phyloP scores from a whole-genome alignment of 805 yeast species.

The Ogataea zsoltii region DNA sequence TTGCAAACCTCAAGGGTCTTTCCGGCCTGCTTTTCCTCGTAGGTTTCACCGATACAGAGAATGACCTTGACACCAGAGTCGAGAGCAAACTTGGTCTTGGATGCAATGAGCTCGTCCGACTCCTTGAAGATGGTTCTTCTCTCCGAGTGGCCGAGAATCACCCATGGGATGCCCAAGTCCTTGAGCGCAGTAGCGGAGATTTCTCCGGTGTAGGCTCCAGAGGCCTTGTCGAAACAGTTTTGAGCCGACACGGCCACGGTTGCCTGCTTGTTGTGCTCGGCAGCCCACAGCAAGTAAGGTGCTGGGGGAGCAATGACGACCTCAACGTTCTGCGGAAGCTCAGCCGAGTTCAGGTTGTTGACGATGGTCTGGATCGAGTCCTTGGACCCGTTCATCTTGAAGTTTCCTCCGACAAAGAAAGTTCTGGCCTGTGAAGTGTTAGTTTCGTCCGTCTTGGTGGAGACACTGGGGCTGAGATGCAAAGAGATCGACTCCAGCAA shows the following conservation, averaged over 20 bases:
- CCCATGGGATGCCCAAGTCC: constrained; percentile 94
- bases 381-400: constrained; percentile 96
- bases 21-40: constrained; percentile 91
- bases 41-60: constrained; percentile 96
- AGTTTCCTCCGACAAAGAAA: constrained; percentile 98
- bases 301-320: constrained; percentile 97
- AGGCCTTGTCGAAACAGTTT: constrained; percentile 81
- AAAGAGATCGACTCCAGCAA: constrained; percentile 20
- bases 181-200: constrained; percentile 82
- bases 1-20: constrained; percentile 82
- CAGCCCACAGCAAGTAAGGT: constrained; percentile 82
- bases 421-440: constrained; percentile 32
- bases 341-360: constrained; percentile 76
- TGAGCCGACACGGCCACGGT: constrained; percentile 87
- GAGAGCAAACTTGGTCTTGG: constrained; percentile 91
- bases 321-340: constrained; percentile 76
- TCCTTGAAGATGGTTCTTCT: constrained; percentile 94
- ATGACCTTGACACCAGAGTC: constrained; percentile 89
- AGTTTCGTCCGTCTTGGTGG: constrained; percentile 10
- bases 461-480: constrained; percentile 18
- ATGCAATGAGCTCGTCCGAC: constrained; percentile 86
- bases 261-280: constrained; percentile 61
- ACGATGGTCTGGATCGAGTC: constrained; percentile 81
- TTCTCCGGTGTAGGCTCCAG: constrained; percentile 99
- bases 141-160: constrained; percentile 96